Base-by-base conservation (phyloP, 768 basidiomycete genomes). In the Kwoniella heveanensis region DNA sequence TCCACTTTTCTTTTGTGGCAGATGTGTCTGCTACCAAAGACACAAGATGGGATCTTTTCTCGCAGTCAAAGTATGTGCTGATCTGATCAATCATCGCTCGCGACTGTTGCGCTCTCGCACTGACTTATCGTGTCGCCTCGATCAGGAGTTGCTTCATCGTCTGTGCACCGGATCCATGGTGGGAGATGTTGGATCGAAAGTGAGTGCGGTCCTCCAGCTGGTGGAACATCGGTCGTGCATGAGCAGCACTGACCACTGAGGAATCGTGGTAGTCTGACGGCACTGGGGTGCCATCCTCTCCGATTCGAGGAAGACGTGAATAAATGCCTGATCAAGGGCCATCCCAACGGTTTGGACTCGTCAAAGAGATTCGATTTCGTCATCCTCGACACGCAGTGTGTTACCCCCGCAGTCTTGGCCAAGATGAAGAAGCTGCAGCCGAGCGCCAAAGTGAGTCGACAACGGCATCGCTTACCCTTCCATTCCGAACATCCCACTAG, bases 1-100 rank as follows among this genome's bases (percentile, higher is more conserved):
- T 78, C 53, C 62, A 70, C 12, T 72, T 76, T 53, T 65, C 62
- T 44, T 66, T 78, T 50, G 36, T 68, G 12, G 65, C 70, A 2
- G 72, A 69, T 2, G 25, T 6, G 25, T 25, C 39, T 9, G 21
- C 61, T 2, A 24, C 22, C 27, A 48, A 51, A 27, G 32, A 49
- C 22, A n/a, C 50, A 36, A 7, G 37, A 10, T 56, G 30, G 46
- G 32, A 47, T 7, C 21, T 21, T 37, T 63, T 64, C 59, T 27
- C 50, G 22, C 24, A 55, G 39, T 50, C 58, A 10, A 54, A 47
- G 54, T 52, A 17, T 19, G 44, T 53, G n/a, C n/a, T n/a, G n/a
- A n/a, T n/a, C n/a, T n/a, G n/a, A n/a, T n/a, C n/a, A n/a, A n/a
- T n/a, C n/a, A n/a, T n/a, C n/a, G n/a, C n/a, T n/a, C n/a, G n/a